Evolutionary conservation across 805 yeast species (phyloP), one percentile per base, ranked within the genome.

Genomic region (Schizosaccharomyces osmophilus): DNA sequence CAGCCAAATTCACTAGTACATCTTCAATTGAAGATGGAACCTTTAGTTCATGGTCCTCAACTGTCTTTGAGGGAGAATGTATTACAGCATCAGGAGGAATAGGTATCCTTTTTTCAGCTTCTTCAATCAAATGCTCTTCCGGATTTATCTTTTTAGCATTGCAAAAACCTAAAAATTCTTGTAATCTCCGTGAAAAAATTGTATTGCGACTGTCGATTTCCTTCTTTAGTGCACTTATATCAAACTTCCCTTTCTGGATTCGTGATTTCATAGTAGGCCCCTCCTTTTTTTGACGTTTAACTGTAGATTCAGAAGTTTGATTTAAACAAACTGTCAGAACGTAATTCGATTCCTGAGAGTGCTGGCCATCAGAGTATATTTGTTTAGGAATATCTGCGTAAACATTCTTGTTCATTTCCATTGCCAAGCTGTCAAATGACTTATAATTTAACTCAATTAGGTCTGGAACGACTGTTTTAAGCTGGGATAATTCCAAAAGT

Each of bases 1-100:
- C 59, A 63, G 78, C 75, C 24, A 87, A 69, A 0, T 73, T 73
- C 2, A 71, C 70, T 2, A 87, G 71, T 71, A 87, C 71, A 1
- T 74, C 73, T 0, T 75, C 73, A 1, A 45, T n/a, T 15, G 51
- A 45, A 4, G 26, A 45, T 24, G 51, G 41, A 36, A 13, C 41
- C 24, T 45, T 45, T n/a, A 15, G 51, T 17, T 19, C 41, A 36
- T 36, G 41, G 41, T 36, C 41, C 41, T 11, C 15, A 36, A 9
- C 41, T 36, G 15, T 11, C 15, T 36, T 36, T 13, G 17, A 36
- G 1, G 41, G 41, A 36, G 41, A 13, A 11, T 36, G 1, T 11
- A 11, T 3, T 36, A 36, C 15, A 36, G 24, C 22, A 45, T 45
- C 51, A n/a, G 51, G 51, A n/a, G 51, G 51, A 45, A 4, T 9